Base-by-base conservation (phyloP, 2,329 filamentous ascomycete genomes). In the Fusarium sp. region DNA sequence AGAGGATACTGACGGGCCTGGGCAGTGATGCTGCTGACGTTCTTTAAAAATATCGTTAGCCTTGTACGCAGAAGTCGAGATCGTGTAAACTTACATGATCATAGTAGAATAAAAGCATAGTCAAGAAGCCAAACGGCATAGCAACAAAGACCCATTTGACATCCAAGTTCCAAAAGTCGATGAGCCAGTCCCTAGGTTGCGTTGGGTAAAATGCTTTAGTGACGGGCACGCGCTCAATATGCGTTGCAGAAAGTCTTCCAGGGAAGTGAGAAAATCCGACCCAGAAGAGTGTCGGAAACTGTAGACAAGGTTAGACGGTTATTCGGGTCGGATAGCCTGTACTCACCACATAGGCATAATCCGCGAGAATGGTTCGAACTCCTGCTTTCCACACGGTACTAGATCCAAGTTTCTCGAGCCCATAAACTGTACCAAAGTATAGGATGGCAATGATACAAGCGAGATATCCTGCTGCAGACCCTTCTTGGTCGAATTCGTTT, bases 91-190 rank as follows among this genome's bases (percentile, higher is more conserved):
- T 3, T 40, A 57, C 54, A 4, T 57, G 54, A 5, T 57, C 54
- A 38, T 57, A 57, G 13, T 57, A 57, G n/a, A 57, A 57, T 5
- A 57, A 18, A 15, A 57, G 54, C 54, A 57, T 57, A 8, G 54
- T 57, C 30, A 57, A 22, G 16, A 57, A 51, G 2, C 54, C 54
- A 29, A 57, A 57, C 3, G 54, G 54, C 3, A 57, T 15, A 1
- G 54, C 54, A 10, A 57, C 11, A 24, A 57, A 51, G 2, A 57
- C 25, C 54, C 54, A 57, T 49, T 57, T 38, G 1, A 38, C 15
- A 11, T 57, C 54, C 30, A 57, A 40, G n/a, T 49, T 51, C 54
- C 54, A 57, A 5, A 57, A 57, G 30, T 57, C 44, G 7, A 57
- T 57, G 5, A 57, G 30, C 54, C 54, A 57, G 11, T 38, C 32